Base-by-base conservation (phyloP, 257 asterid species). In the Orobanche coerulescens region DNA sequence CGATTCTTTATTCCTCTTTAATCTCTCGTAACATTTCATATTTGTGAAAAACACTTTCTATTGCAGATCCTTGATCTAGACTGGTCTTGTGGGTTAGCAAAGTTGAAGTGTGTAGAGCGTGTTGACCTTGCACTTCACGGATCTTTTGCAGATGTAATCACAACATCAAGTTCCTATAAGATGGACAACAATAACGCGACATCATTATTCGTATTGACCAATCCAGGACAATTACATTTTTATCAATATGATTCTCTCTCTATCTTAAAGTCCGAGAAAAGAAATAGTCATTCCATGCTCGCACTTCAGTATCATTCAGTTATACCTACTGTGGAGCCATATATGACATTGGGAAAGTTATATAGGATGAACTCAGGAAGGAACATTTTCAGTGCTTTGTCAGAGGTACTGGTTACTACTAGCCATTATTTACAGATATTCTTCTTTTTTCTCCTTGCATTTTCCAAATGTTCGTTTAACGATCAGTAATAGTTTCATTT, bases 31-130 rank as follows among this genome's bases (percentile, higher is more conserved):
- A 62, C 50, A 19, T 74, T 48, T 67, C 71, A 55, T 59, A 49
- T 60, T 28, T 22, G 25, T 22, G 52, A 57, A 72, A 46, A 25
- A 55, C 30, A 57, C 66, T 62, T 68, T 43, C 58, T 58, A 33
- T 66, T 78, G 74, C 97, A 93, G 98, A 81, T 93, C 69, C 89
- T 93, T 14, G 84, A 85, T 76, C 93, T 93, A 72, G 90, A 93
- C 73, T 93, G 98, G 97, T 93, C 98, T 61, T 84, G 84, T 50
- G 95, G 97, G 53, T 76, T 88, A 69, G 71, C 84, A 69, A 81
- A 73, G 66, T 55, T 93, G 82, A 89, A 89, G 80, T 89, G 96
- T 70, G 61, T 80, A 19, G 84, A 75, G 57, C 95, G 94, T 52
- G 73, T 93, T 76, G 95, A 93, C 82, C 95, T 88, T 71, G 81